These are phyloP conservation scores for Kuraishia capsulata DNA, from an alignment of 805 yeast species.

Conservation along the genomic window DNA sequence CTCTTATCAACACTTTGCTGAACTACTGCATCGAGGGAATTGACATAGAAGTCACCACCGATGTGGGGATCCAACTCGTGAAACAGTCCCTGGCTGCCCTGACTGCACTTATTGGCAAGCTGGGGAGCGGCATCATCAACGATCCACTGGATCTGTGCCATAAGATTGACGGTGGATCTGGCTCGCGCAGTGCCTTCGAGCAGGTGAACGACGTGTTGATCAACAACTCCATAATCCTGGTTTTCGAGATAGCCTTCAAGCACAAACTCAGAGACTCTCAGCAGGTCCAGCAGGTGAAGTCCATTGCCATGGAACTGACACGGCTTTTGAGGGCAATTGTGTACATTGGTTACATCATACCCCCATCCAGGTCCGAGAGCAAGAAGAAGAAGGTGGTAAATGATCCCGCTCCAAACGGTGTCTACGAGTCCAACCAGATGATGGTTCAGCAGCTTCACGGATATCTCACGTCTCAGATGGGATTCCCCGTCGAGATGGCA, in stretches of 20 bases:
- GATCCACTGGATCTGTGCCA: conserved; percentile 50
- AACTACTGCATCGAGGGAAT: conserved; percentile 25
- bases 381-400: conserved; percentile 4
- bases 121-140: conserved; percentile 62
- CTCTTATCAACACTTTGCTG: conserved; percentile 53
- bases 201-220: conserved; percentile 67
- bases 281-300: conserved; percentile 40
- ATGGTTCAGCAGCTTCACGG: conserved; percentile 19
- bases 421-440: conserved; percentile 16
- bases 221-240: conserved; percentile 54
- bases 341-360: conserved; percentile 21
- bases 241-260: conserved; percentile 76
- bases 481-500: conserved; percentile 50
- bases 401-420: not conserved
- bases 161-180: conserved; percentile 12
- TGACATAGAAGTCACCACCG: conserved; percentile 22
- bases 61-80: conserved; percentile 28
- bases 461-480: conserved; percentile 43
- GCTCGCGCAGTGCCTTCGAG: conserved; percentile 38
- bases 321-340: conserved; percentile 56
- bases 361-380: conserved; percentile 15
- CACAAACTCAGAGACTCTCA: conserved; percentile 63
- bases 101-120: conserved; percentile 47
- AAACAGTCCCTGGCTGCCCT: conserved; percentile 65
- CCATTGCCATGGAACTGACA: conserved; percentile 63